Evolutionary conservation across 176 grass and related monocot species (phyloP), one percentile per base, ranked within the genome.

Genomic region (Stipa capillata): DNA sequence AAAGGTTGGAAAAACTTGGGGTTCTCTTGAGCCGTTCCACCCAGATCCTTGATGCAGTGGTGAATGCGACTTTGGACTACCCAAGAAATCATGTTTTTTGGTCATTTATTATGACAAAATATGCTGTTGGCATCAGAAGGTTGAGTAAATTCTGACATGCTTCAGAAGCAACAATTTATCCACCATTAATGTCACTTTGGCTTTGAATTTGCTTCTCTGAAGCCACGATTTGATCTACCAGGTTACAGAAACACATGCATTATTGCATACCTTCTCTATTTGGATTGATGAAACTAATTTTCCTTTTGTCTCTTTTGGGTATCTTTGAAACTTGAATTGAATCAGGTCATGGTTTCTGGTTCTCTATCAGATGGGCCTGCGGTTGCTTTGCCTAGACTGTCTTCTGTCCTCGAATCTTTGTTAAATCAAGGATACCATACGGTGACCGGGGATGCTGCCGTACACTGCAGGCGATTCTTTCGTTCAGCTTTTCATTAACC

Each of bases 1-100:
- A 69, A 93, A 83, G 81, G 69, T 93, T 4, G 95, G 95, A 27
- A 92, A 91, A 87, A 94, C 90, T 21, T 98, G 95, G 95, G 95
- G 95, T 89, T 94, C 95, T 45, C 87, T 98, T 51, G 77, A 98
- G 82, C 85, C 92, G 9, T 90, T 92, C 29, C 70, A 59, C 18
- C 67, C 57, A 60, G 69, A 94, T 65, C 76, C 78, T 71, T 93
- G 52, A 85, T 61, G 49, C 68, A 41, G 80, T 68, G 71, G 6
- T 62, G 31, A 44, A 61, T 69, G 47, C 13, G 48, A 73, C 49
- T 49, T 49, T 64, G 16, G 55, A 49, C 7, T 40, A 68, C 51
- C 41, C 25, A 52, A 45, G 73, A 83, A 70, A 41, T 51, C 44
- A 61, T 33, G 41, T 31, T 5, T 69, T 69, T 76, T 52, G 11